Evolutionary conservation across 371 early-diverging fungal species (phyloP), one percentile per base, ranked within the genome.

Genomic region (Rhizopus delemar): DNA sequence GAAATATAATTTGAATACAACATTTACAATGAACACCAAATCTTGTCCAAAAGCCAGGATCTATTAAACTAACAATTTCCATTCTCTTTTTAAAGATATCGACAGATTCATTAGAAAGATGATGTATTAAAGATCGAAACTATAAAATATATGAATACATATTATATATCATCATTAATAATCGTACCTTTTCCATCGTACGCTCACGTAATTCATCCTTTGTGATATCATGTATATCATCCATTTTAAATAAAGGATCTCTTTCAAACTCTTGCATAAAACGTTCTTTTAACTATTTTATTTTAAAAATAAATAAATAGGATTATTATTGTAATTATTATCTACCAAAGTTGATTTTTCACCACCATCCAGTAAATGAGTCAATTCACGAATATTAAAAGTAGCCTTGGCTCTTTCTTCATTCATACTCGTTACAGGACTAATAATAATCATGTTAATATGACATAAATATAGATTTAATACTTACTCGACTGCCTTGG

Each of bases 31-130:
- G 95, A 32, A 95, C 95, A 66, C 95, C 96, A 58, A 94, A 85
- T 15, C 95, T 86, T 15, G 96, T 95, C 93, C 93, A 93, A 73
- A 93, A 91, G 22, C 89, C 93, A 38, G 94, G 92, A 62, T 94
- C 94, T 35, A 93, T 75, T 57, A 92, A 71, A 66, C 86, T 85
- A 53, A 95, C 80, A 12, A 92, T 76, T 70, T 87, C 87, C 93
- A 95, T 90, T 43, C 94, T 85, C 65, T 82, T 73, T 67, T 86
- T 86, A 59, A 93, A 92, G 29, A 82, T 74, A 8, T 84, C 82
- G 5, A 88, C 81, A 34, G 93, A 85, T 60, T 93, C 92, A 65
- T 83, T 87, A 52, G 86, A 79, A 35, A 94, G 79, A 65, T 87
- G 86, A 70, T 90, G 82, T 12, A 92, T 86, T 60, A 93, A 70